Conservation (phyloP, 176 grass and related monocot species). For the Eleusine coracana region DNA sequence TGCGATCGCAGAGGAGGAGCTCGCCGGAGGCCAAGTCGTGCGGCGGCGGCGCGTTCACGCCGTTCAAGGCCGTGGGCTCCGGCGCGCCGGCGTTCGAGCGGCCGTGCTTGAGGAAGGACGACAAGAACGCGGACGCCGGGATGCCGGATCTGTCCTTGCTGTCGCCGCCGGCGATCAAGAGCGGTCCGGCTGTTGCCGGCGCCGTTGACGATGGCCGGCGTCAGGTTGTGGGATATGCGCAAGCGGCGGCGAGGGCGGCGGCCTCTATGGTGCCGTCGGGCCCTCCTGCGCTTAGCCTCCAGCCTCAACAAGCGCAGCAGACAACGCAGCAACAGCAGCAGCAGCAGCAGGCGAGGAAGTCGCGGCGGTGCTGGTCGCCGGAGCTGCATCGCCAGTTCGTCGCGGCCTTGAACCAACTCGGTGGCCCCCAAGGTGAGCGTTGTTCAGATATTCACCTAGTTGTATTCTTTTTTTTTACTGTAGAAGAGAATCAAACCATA, state of each 20-base stretch:
- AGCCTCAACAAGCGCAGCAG: constrained; percentile 26
- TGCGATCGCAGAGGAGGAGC: constrained; percentile 38
- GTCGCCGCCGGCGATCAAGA: constrained; percentile 33
- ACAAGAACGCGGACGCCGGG: constrained; percentile 26
- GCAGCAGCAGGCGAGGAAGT: constrained; percentile 73
- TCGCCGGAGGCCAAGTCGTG: constrained; percentile 28
- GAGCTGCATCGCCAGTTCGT: constrained; percentile 88
- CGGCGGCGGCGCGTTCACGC: constrained; percentile 30
- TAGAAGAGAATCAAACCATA: background rate
- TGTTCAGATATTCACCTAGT: constrained; percentile 2
- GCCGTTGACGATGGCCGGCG: constrained; percentile 19
- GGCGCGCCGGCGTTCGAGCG: constrained; percentile 40
- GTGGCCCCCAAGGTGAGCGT: constrained; percentile 78
- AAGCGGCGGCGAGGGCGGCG: constrained; percentile 38
- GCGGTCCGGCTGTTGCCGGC: background rate
- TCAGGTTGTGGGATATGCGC: constrained; percentile 31
- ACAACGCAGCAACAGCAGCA: constrained; percentile 53
- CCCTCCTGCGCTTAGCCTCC: constrained; percentile 42
- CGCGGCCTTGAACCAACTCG: constrained; percentile 68
- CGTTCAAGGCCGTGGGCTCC: constrained; percentile 52
- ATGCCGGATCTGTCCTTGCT: constrained; percentile 58
- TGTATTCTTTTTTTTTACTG: background rate
- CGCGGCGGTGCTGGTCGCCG: constrained; percentile 84
- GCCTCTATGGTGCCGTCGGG: constrained; percentile 33
- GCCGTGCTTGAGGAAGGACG: constrained; percentile 36